phyloP scores from a whole-genome alignment of 2,329 filamentous ascomycete genomes.

The Penicillium verrucosum region DNA sequence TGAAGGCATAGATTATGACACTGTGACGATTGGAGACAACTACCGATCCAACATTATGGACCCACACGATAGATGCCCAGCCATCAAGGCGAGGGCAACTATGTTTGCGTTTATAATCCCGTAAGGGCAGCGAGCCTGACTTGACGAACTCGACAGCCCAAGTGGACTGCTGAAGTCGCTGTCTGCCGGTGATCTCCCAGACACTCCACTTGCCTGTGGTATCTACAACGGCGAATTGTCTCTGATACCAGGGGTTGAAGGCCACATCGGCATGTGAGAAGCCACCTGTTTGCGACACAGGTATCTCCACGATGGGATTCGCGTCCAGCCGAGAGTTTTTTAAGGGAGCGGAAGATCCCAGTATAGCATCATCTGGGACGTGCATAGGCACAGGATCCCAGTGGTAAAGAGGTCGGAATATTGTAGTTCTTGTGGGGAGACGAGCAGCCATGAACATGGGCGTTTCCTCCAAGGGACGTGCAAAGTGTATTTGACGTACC shows the following conservation, averaged over 20 bases:
- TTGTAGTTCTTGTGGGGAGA: constrained; percentile 42
- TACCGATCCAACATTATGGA: constrained; percentile 40
- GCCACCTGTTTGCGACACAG: constrained; percentile 44
- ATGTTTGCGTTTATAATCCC: constrained; percentile 11
- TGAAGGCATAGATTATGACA: constrained; percentile 37
- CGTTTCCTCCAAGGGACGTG: constrained; percentile 42
- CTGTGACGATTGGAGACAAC: constrained; percentile 52
- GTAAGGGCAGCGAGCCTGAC: constrained; percentile 32
- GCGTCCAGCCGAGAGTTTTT: constrained; percentile 46
- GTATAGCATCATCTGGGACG: constrained; percentile 13
- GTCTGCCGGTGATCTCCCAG: constrained; percentile 41
- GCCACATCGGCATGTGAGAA: constrained; percentile 52
- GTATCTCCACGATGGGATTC: constrained; percentile 47
- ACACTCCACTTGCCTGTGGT: constrained; percentile 54
- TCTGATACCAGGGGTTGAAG: constrained; percentile 59
- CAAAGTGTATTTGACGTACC: constrained; percentile 55
- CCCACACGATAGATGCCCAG: constrained; percentile 45
- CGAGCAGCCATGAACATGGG: constrained; percentile 52
- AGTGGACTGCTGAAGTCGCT: constrained; percentile 27
- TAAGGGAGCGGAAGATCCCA: constrained; percentile 9
- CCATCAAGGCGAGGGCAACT: constrained; percentile 36
- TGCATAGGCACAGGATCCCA: constrained; percentile 27
- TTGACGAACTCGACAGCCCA: constrained; percentile 29
- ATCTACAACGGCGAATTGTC: constrained; percentile 57
- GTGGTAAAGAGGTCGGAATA: constrained; percentile 48